Base-by-base conservation (phyloP, 73 alveolate genomes). In the Symbiodinium pilosum region DNA sequence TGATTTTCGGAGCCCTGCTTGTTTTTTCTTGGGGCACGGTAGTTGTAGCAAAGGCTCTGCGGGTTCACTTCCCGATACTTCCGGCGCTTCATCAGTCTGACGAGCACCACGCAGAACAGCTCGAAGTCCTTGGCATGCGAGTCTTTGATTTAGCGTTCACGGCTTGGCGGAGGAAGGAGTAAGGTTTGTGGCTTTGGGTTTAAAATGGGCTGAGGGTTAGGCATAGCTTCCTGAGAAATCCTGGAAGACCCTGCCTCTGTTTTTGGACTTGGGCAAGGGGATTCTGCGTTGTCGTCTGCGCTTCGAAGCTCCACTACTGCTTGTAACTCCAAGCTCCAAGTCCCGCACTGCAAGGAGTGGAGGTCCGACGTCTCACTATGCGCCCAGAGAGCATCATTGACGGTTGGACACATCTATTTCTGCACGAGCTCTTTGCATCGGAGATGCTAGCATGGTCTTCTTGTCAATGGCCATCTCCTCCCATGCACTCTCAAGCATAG, bases 81-180 rank as follows among this genome's bases (percentile, higher is more conserved):
- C 21, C 96, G 86, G 18, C 96, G 96, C 71, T 54, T 83, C 38
- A 59, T 41, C 47, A 89, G 87, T 54, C 77, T 68, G 77, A 89
- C 96, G 12, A 89, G 39, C 54, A 81, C 87, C 52, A 56, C 38
- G 96, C 96, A 89, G 52, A 89, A 68, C 36, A 24, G 51, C 52
- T 42, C n/a, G 87, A 89, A 89, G 83, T 89, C 96, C 94, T 87
- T 11, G 86, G 43, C n/a, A 3, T 77, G 21, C n/a, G n/a, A 32
- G 39, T 26, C 3, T 64, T 21, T 16, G 77, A 36, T 24, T 11
- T 64, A 64, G 41, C 38, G 77, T 0, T 64, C 28, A n/a, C n/a
- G n/a, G n/a, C n/a, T n/a, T n/a, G n/a, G n/a, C n/a, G n/a, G n/a
- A n/a, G n/a, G n/a, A n/a, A 24, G 39, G 77, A 20, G 21, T 64